phyloP scores from a whole-genome alignment of 75 land plant genomes.

The Cupressus sempervirens region DNA sequence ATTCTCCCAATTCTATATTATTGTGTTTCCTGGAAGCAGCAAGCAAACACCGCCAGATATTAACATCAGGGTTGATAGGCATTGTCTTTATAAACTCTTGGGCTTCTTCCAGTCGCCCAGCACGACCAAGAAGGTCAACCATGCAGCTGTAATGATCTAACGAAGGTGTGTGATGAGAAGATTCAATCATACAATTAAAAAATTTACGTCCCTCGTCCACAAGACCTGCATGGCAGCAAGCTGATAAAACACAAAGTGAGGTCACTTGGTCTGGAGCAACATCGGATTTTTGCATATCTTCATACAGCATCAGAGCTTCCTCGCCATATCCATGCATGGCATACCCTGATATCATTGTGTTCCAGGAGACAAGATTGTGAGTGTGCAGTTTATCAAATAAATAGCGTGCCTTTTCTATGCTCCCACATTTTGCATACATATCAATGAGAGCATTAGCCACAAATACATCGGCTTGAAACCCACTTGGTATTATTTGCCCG shows the following conservation, averaged over 20 bases:
- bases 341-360: constrained; percentile 18
- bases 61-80: neutral
- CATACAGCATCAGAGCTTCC: constrained; percentile 11
- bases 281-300: constrained; percentile 5
- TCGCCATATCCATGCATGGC: constrained; percentile 20
- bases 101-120: constrained; percentile 22
- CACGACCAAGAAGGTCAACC: constrained; percentile 26
- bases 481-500: neutral
- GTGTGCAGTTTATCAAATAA: constrained; percentile 17
- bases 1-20: neutral
- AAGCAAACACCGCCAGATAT: neutral
- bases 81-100: neutral
- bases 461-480: constrained; percentile 3
- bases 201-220: constrained; percentile 14
- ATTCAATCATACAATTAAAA: constrained; percentile 23
- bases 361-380: constrained; percentile 20
- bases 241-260: constrained; percentile 20
- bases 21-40: neutral
- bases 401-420: constrained; percentile 12
- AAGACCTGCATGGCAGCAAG: constrained; percentile 18
- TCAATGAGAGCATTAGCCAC: constrained; percentile 17
- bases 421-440: constrained; percentile 25
- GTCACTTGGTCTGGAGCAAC: constrained; percentile 22
- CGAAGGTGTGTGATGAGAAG: constrained; percentile 11
- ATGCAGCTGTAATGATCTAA: constrained; percentile 25